phyloP scores from a whole-genome alignment of 2,329 filamentous ascomycete genomes.

The Xylaria sp. region DNA sequence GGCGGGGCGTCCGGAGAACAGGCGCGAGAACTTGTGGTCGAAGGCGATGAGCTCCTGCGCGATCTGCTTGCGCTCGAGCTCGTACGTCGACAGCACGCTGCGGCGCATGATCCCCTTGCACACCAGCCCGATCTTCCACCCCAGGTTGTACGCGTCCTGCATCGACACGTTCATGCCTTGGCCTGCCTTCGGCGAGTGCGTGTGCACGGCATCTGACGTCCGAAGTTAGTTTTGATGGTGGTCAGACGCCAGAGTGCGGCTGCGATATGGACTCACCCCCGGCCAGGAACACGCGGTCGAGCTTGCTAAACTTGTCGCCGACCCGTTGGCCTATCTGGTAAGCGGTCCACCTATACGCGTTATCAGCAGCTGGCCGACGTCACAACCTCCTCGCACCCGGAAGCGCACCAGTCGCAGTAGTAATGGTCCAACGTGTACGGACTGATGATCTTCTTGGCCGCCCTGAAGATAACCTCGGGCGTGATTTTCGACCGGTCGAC shows the following conservation, averaged over 20 bases:
- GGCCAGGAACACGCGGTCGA: constrained; percentile 67
- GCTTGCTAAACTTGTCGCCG: constrained; percentile 57
- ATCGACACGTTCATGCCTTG: constrained; percentile 68
- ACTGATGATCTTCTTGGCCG: constrained; percentile 64
- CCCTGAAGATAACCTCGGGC: constrained; percentile 62
- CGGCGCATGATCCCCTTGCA: constrained; percentile 38
- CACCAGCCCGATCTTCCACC: constrained; percentile 49
- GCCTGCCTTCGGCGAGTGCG: constrained; percentile 72
- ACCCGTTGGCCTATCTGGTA: constrained; percentile 71
- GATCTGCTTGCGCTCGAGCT: constrained; percentile 53
- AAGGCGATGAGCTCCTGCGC: constrained; percentile 63
- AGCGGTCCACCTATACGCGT: constrained; percentile 31
- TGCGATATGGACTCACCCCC: constrained; percentile 46
- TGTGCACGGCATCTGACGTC: constrained; percentile 72
- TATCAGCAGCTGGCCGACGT: too few species aligned
- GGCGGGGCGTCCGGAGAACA: constrained; percentile 54
- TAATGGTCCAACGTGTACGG: constrained; percentile 69
- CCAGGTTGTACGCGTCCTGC: constrained; percentile 64
- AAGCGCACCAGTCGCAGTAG: constrained; percentile 64
- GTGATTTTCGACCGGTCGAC: constrained; percentile 65
- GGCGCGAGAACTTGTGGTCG: constrained; percentile 51
- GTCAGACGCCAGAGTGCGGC: too few species aligned
- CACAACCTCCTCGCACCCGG: too few species aligned
- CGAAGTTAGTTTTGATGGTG: too few species aligned
- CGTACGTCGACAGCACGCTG: constrained; percentile 45